phyloP scores from a whole-genome alignment of 78 protist species.

The Diacronema lutheri region DNA sequence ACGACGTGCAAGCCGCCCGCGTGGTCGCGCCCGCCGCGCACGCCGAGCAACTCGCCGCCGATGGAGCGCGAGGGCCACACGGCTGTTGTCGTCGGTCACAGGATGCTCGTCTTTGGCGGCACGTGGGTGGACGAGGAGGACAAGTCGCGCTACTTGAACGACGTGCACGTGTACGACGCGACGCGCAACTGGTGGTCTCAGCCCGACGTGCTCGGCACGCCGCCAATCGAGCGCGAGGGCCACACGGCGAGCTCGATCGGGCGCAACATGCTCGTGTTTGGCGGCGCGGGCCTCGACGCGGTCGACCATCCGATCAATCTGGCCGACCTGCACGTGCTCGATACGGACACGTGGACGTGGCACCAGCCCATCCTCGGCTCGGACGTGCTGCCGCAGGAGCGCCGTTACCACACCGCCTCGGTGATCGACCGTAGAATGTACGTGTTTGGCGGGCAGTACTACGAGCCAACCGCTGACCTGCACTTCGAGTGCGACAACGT shows the following conservation, averaged over 20 bases:
- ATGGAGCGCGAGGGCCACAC: constrained; percentile 7
- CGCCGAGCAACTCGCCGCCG: neutral
- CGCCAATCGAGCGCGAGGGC: neutral
- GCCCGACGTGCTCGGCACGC: neutral
- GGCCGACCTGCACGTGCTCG: neutral
- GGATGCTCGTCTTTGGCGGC: neutral
- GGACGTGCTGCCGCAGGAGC: neutral
- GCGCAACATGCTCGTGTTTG: neutral
- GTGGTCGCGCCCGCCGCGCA: too few species aligned
- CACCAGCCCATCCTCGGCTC: neutral
- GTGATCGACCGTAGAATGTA: neutral
- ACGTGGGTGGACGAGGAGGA: neutral
- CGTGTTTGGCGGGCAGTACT: constrained; percentile 10
- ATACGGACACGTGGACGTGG: neutral
- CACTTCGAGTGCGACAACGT: neutral
- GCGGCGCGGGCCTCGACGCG: constrained; percentile 8
- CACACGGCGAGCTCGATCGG: neutral
- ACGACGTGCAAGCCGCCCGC: neutral
- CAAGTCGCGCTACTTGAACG: neutral
- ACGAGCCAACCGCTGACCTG: neutral
- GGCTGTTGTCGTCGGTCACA: neutral
- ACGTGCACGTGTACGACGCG: neutral
- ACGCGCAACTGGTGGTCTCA: neutral
- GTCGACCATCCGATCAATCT: neutral
- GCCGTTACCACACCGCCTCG: neutral